Percentiles rank a stretch among this genome's conserved stretches.
These are phyloP conservation scores for Xylaria sp. DNA, from an alignment of 495 filamentous ascomycete genomes.

Conservation along the genomic window DNA sequence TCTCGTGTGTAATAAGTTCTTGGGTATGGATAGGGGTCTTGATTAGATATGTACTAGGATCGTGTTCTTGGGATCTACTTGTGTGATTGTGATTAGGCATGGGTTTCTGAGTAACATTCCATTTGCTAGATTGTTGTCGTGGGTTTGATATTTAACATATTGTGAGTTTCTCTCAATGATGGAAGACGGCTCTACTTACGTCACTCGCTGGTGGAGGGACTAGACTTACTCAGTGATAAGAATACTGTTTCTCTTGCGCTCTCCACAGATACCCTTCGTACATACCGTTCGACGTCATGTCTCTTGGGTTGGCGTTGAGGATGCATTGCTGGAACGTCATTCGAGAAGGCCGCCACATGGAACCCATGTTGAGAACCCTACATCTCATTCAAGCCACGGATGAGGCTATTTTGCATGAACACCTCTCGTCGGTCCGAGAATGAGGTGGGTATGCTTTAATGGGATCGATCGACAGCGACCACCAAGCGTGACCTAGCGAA, in stretches of 20 bases:
- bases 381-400: slow-evolving; percentile 34
- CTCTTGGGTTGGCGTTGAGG: slow-evolving; percentile 5
- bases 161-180: slow-evolving; percentile 2
- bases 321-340: slow-evolving; percentile 36
- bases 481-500: slow-evolving; percentile 1
- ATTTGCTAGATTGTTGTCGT: background rate
- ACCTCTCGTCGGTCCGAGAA: slow-evolving; percentile 1
- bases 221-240: background rate
- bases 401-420: slow-evolving; percentile 29
- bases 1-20: slow-evolving; percentile 32
- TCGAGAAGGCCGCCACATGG: slow-evolving; percentile 30
- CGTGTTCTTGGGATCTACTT: slow-evolving; percentile 19
- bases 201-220: slow-evolving; percentile 19
- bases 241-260: background rate
- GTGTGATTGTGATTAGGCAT: slow-evolving; percentile 22
- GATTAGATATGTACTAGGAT: slow-evolving; percentile 26
- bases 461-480: slow-evolving; percentile 1
- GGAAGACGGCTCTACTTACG: slow-evolving; percentile 17
- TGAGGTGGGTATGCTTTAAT: slow-evolving; percentile 1
- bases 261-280: slow-evolving; percentile 26
- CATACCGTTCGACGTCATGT: slow-evolving; percentile 41
- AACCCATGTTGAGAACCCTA: slow-evolving; percentile 25
- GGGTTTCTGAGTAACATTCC: background rate
- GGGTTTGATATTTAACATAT: slow-evolving; percentile 20
- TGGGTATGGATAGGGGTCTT: slow-evolving; percentile 25